These are phyloP conservation scores for Closterium sp. DNA, from an alignment of 139 green algal genomes.

Conservation along the genomic window DNA sequence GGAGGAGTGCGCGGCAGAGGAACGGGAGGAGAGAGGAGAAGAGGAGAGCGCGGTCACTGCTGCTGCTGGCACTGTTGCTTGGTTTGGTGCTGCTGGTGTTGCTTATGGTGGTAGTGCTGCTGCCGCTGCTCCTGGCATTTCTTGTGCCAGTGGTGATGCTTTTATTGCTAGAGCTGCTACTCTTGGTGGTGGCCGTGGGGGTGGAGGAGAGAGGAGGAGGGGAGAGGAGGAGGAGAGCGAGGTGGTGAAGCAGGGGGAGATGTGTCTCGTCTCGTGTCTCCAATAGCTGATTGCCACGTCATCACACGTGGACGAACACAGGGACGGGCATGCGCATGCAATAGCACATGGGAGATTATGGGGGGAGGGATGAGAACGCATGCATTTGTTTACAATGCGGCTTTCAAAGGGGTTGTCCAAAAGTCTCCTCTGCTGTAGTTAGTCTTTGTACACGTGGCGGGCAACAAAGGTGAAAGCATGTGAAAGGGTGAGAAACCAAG, in stretches of 20 bases:
- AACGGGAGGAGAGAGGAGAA: slow-evolving; percentile 65
- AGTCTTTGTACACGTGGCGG: too few species aligned
- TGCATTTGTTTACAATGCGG: too few species aligned
- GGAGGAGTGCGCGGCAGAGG: slow-evolving; percentile 63
- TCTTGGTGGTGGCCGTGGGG: background rate
- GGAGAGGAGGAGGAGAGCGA: background rate
- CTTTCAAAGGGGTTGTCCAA: too few species aligned
- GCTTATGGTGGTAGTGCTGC: background rate
- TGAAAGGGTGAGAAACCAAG: too few species aligned
- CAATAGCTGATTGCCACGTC: background rate
- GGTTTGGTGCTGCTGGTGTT: background rate
- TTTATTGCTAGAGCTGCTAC: background rate
- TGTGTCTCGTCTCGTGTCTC: background rate
- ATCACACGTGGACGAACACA: background rate
- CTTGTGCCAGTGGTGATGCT: background rate
- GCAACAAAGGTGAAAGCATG: too few species aligned
- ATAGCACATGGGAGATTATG: too few species aligned
- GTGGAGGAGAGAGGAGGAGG: background rate
- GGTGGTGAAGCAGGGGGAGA: background rate
- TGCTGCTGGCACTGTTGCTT: too few species aligned
- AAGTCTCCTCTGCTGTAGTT: too few species aligned
- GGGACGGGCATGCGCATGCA: background rate
- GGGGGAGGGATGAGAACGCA: too few species aligned
- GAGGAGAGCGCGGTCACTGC: background rate
- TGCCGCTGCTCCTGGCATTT: background rate